Evolutionary conservation across 305 asterid genomes (phyloP).

Genomic region (Salvia sclarea): DNA sequence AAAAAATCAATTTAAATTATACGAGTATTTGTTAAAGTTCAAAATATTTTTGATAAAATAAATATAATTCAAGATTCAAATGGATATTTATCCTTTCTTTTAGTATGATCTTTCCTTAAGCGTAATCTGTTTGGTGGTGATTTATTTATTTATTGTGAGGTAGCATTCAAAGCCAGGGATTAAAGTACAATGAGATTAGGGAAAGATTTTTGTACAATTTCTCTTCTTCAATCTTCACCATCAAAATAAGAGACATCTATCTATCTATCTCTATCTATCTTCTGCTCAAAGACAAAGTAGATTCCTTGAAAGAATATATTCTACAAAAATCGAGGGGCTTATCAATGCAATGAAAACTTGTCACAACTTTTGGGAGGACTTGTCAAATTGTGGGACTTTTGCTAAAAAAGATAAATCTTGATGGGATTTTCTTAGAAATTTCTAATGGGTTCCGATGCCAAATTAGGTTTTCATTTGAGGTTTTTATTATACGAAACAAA

Average conservation of each 20-base stretch:
- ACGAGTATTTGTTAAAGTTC: no score
- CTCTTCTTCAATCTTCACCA: no score
- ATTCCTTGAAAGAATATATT: conserved; percentile 38
- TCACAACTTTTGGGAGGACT: neutral
- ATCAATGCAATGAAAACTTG: neutral
- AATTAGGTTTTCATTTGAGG: neutral
- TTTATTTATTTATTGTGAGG: neutral
- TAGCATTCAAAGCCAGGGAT: conserved; percentile 13
- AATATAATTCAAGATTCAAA: no score
- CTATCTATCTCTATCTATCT: no score
- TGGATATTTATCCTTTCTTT: no score
- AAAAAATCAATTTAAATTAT: no score
- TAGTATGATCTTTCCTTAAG: conserved; percentile 31
- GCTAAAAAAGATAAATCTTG: neutral
- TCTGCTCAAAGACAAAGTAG: conserved; percentile 25
- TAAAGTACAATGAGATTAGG: conserved; percentile 28
- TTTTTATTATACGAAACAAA: no score
- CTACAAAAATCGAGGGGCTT: conserved; percentile 27
- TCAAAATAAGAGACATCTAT: conserved; percentile 38
- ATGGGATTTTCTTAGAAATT: neutral
- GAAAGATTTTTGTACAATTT: conserved; percentile 24
- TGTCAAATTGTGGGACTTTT: conserved; percentile 1
- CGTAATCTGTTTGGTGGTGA: conserved; percentile 19
- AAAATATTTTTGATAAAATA: no score
- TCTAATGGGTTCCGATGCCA: neutral